Percentiles rank a stretch among this genome's conserved stretches.
phyloP scores from a whole-genome alignment of 106 monocot species.

The Posidonia australis region DNA sequence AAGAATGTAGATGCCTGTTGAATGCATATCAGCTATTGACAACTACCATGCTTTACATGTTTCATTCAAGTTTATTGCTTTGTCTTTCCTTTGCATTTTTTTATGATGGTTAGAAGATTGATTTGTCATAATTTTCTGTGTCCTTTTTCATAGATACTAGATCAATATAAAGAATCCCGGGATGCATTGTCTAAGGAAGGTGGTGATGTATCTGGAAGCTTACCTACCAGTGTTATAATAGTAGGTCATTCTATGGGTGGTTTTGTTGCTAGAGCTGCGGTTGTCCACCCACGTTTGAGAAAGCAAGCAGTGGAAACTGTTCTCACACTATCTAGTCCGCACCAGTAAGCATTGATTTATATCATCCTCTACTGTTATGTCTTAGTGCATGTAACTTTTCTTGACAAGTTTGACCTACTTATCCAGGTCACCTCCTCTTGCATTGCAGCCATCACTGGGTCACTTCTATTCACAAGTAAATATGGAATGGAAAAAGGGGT shows the following conservation, averaged over 20 bases:
- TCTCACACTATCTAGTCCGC: constrained; percentile 87
- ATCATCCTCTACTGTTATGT: not conserved
- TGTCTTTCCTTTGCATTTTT: not conserved
- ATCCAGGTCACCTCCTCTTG: constrained; percentile 89
- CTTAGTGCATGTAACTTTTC: not conserved
- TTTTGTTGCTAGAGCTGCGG: constrained; percentile 90
- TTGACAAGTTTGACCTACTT: constrained; percentile 22
- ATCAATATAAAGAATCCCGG: constrained; percentile 65
- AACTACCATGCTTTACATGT: not conserved
- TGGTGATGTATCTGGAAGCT: constrained; percentile 27
- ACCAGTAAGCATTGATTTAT: constrained; percentile 55
- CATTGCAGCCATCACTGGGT: constrained; percentile 93
- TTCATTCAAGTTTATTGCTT: not conserved
- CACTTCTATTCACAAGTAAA: constrained; percentile 77
- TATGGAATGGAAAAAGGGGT: constrained; percentile 74
- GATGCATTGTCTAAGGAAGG: constrained; percentile 41
- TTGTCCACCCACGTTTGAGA: constrained; percentile 65
- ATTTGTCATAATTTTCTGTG: not conserved
- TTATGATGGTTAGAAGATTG: not conserved
- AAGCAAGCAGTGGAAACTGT: constrained; percentile 79
- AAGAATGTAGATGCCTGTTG: no score
- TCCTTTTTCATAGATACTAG: constrained; percentile 50
- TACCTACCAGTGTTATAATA: constrained; percentile 83
- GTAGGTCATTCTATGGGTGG: constrained; percentile 99
- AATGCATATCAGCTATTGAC: no score